Evolutionary conservation across 2,329 filamentous ascomycete genomes (phyloP), one percentile per base, ranked within the genome.

Genomic region (Aureobasidium subglaciale): DNA sequence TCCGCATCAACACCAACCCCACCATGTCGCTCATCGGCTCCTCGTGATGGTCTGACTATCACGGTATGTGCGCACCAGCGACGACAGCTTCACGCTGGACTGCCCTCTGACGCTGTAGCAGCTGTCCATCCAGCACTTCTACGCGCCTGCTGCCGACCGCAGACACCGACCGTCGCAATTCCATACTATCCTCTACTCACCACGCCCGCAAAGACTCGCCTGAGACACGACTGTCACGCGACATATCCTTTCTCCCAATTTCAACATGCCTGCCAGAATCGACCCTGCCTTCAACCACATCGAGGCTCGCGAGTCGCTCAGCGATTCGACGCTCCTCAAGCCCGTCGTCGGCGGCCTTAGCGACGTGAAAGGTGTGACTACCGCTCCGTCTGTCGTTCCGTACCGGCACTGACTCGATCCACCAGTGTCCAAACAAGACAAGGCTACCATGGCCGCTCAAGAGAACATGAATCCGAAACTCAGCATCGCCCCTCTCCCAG

Each of bases 31-130:
- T 30, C 37, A 30, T 27, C 24, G 20, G 18, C 25, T 53, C 37
- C 49, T 53, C 37, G 49, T 53, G 49, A 53, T 53, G 35, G 48
- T 34, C 35, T 53, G 46, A 53, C 25, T 29, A 27, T 30, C 35
- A 53, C 35, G 49, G 49, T 53, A 42, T 25, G 37, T 32, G 35
- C 24, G 22, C 24, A 37, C 30, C 16, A 25, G 16, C 16, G 24
- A 6, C 49, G 3, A 22, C 30, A 24, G 25, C 35, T 11, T 13
- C 27, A 18, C 22, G 29, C 32, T 22, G 38, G 38, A 15, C 16
- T 8, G 18, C 11, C 10, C 37, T 30, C 37, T 53, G 49, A 53
- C 27, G 29, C 20, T 13, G 37, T 50, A 37, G n/a, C 34, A 53
- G 49, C 49, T 53, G 49, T 30, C 29, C 18, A 41, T 9, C 16